phyloP scores from a whole-genome alignment of 2,329 filamentous ascomycete genomes.

The Talaromyces sp. region DNA sequence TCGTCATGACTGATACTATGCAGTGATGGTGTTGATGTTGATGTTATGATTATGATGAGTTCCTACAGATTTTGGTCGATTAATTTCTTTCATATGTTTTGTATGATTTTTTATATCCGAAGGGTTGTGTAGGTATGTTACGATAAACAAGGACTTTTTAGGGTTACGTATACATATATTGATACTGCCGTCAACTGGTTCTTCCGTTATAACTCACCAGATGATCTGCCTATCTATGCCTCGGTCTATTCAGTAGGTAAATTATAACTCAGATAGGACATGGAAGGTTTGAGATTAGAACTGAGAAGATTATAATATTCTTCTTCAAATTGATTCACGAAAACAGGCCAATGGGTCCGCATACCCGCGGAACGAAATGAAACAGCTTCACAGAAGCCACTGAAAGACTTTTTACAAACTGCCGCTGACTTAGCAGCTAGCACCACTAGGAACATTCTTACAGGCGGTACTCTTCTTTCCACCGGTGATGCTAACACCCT shows the following conservation, averaged over 20 bases:
- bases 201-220: neutral
- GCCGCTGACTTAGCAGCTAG: slow-evolving; percentile 32
- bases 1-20: neutral
- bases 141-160: neutral
- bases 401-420: neutral
- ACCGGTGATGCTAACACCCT: slow-evolving; percentile 51
- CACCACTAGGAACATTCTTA: slow-evolving; percentile 40
- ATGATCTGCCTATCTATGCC: neutral
- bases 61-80: neutral
- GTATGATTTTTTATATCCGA: neutral
- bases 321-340: neutral
- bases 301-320: neutral
- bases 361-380: neutral
- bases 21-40: neutral
- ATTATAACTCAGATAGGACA: neutral
- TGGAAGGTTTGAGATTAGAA: neutral
- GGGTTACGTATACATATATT: neutral
- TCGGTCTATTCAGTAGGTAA: neutral
- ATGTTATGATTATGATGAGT: neutral
- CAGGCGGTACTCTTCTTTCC: slow-evolving; percentile 49
- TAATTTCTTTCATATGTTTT: neutral
- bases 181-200: neutral
- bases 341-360: neutral
- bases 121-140: neutral
- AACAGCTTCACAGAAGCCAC: neutral